Evolutionary conservation across 805 yeast genomes (phyloP).

Genomic region (Torulaspora franciscae): DNA sequence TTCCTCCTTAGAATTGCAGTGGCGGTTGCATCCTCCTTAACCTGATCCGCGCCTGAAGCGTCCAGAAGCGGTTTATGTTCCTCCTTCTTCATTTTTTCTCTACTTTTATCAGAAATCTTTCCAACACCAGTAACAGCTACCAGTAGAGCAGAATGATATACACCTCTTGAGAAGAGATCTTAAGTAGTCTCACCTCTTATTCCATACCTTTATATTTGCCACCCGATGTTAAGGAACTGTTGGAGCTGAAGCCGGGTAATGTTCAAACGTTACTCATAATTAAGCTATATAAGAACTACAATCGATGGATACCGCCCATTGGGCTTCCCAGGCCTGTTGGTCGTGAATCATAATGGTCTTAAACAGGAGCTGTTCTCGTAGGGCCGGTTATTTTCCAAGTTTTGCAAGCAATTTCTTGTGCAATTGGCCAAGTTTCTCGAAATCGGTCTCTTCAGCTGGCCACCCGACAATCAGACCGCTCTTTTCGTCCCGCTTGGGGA

Average conservation of each 20-base stretch:
- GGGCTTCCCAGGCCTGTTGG: background rate
- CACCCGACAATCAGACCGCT: constrained; percentile 87
- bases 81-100: constrained; percentile 27
- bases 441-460: constrained; percentile 84
- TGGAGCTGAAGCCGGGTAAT: background rate
- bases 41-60: constrained; percentile 62
- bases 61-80: constrained; percentile 48
- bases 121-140: background rate
- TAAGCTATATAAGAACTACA: background rate
- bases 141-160: background rate
- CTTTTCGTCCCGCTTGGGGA: constrained; percentile 72
- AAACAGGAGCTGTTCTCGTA: background rate
- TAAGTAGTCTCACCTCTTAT: background rate
- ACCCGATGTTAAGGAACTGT: background rate
- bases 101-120: background rate
- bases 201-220: background rate
- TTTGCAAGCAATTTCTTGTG: constrained; percentile 57
- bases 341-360: background rate
- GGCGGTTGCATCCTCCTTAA: constrained; percentile 71
- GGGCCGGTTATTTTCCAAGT: constrained; percentile 24
- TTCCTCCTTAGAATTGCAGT: constrained; percentile 95
- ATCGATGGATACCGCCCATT: background rate
- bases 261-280: background rate
- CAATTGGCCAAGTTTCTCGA: constrained; percentile 60
- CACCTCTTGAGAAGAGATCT: background rate